Evolutionary conservation across 345 rosid genomes (phyloP).

Genomic region (Reutealis trisperma): DNA sequence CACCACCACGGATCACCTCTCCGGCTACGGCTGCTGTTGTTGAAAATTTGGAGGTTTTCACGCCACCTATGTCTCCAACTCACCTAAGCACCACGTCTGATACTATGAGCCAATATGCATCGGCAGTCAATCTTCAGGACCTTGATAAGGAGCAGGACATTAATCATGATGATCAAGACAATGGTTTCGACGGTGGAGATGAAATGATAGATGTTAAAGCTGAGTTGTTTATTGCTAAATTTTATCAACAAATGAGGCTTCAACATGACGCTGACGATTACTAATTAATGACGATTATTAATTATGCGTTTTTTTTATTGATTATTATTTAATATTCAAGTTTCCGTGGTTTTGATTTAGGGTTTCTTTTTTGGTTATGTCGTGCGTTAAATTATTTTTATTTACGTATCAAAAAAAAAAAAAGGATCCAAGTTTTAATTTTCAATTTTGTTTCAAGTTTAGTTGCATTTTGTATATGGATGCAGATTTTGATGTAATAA

Average conservation of each 20-base stretch:
- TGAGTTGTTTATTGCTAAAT: conserved; percentile 28
- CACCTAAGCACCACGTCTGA: conserved; percentile 12
- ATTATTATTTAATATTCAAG: background rate
- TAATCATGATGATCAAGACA: conserved; percentile 13
- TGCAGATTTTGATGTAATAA: background rate
- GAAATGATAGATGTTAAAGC: conserved; percentile 29
- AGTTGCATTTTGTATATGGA: background rate
- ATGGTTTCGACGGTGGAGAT: conserved; percentile 10
- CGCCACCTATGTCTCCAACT: conserved; percentile 22
- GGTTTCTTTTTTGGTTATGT: background rate
- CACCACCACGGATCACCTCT: background rate
- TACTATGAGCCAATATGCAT: conserved; percentile 21
- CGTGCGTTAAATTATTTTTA: too few species aligned
- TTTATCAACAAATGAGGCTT: conserved; percentile 28
- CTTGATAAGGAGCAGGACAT: conserved; percentile 11
- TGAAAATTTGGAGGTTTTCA: conserved; percentile 31
- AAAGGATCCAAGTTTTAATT: background rate
- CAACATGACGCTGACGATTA: conserved; percentile 6
- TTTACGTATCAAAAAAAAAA: background rate
- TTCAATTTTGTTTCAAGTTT: background rate
- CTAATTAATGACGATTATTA: too few species aligned
- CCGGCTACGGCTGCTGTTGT: background rate
- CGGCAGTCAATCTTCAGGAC: conserved; percentile 26
- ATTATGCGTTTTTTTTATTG: background rate
- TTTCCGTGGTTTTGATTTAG: too few species aligned